A percentile compares a stretch with the other conserved stretches of the same genome.
Evolutionary conservation across 2,329 filamentous ascomycete genomes (phyloP).

Genomic region (Fusarium siculi): DNA sequence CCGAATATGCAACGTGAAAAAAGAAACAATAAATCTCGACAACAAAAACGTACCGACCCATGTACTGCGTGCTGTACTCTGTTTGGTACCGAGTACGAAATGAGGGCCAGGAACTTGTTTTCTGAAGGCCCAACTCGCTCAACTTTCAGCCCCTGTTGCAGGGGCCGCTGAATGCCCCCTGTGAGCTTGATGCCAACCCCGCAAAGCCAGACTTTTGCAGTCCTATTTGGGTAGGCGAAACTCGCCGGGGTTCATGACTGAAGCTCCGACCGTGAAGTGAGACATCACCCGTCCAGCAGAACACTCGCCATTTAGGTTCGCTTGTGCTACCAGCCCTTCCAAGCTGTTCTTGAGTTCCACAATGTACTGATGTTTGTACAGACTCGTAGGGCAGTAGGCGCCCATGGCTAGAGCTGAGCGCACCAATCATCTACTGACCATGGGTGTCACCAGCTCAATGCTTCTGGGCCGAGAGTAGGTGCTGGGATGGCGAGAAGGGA

Average conservation of each 20-base stretch:
- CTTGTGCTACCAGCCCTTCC: conserved; percentile 12
- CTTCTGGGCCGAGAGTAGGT: conserved; percentile 68
- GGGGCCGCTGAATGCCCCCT: conserved; percentile 35
- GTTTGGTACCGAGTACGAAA: conserved; percentile 27
- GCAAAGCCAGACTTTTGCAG: conserved; percentile 38
- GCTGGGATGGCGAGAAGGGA: conserved; percentile 65
- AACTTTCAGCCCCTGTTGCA: not conserved
- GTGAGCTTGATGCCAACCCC: conserved; percentile 36
- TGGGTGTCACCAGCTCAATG: conserved; percentile 72
- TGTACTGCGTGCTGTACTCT: conserved; percentile 35
- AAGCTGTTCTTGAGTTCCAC: conserved; percentile 5
- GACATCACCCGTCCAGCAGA: not conserved
- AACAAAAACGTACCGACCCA: conserved; percentile 11
- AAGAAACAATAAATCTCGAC: conserved; percentile 11
- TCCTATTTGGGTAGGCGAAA: conserved; percentile 33
- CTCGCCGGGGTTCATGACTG: conserved; percentile 29
- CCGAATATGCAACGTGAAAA: conserved; percentile 25
- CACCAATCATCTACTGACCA: conserved; percentile 59
- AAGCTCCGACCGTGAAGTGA: conserved; percentile 23
- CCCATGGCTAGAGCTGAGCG: not conserved
- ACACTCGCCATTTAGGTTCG: conserved; percentile 6
- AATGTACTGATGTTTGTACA: conserved; percentile 14
- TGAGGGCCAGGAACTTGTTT: conserved; percentile 14
- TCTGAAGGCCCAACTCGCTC: conserved; percentile 8
- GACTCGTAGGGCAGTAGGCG: not conserved